A percentile compares a stretch with the other conserved stretches of the same genome.
Conservation (phyloP, 805 yeast genomes). For the Spathaspora girioi region DNA sequence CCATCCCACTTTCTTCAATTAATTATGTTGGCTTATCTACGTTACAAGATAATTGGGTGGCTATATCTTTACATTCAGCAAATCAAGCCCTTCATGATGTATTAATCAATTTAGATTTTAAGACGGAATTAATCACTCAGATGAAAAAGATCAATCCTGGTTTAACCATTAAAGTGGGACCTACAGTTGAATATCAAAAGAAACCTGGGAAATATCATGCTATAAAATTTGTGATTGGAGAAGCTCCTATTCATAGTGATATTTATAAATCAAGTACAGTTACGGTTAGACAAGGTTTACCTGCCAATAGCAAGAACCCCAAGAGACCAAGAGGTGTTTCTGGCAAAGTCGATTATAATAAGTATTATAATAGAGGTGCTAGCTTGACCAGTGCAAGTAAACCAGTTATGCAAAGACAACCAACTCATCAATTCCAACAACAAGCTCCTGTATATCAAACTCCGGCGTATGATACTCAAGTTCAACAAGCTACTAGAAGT, state of each 20-base stretch:
- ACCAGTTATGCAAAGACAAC: constrained; percentile 1
- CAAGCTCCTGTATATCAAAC: constrained; percentile 16
- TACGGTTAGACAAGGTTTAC: constrained; percentile 73
- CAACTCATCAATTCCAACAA: constrained; percentile 9
- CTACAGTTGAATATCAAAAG: constrained; percentile 78
- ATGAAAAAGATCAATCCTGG: constrained; percentile 59
- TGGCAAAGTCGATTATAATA: constrained; percentile 37
- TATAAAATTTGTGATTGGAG: constrained; percentile 64
- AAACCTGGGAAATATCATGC: constrained; percentile 82
- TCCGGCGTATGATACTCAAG: constrained; percentile 16
- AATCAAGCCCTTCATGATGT: constrained; percentile 67
- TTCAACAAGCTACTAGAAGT: constrained; percentile 9
- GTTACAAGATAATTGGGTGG: constrained; percentile 91
- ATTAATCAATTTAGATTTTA: constrained; percentile 74
- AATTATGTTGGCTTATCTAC: constrained; percentile 64
- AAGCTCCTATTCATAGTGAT: constrained; percentile 59
- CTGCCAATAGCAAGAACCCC: constrained; percentile 66
- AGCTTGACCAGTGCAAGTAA: constrained; percentile 3
- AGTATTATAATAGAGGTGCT: constrained; percentile 35
- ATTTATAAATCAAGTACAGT: constrained; percentile 85
- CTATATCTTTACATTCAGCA: constrained; percentile 49
- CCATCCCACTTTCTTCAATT: constrained; percentile 58
- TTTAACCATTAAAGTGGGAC: constrained; percentile 61
- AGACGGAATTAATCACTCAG: constrained; percentile 83
- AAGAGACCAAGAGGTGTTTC: constrained; percentile 66